A percentile compares a stretch with the other conserved stretches of the same genome.
Conservation (phyloP, 2,329 filamentous ascomycete species). For the Bipolaris gigantea region DNA sequence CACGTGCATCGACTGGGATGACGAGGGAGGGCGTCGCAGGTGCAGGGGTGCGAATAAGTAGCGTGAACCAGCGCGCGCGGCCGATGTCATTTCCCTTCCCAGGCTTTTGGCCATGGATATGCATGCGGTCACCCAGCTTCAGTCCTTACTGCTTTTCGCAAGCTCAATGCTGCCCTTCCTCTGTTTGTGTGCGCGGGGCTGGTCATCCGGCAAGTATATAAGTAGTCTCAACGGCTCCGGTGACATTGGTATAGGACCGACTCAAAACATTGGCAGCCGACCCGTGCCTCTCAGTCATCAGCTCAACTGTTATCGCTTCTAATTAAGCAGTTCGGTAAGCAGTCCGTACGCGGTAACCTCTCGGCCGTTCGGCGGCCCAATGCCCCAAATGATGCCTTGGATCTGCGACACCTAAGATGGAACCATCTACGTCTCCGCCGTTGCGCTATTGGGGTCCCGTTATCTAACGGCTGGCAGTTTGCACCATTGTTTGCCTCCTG, state of each 20-base stretch:
- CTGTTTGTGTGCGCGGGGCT: background rate
- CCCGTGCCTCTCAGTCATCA: conserved; percentile 1
- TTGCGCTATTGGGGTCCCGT: conserved; percentile 8
- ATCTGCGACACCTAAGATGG: background rate
- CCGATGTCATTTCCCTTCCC: conserved; percentile 12
- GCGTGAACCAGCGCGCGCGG: conserved; percentile 7
- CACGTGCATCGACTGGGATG: conserved; percentile 2
- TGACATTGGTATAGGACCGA: background rate
- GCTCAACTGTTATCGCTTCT: conserved; percentile 8
- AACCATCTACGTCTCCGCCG: background rate
- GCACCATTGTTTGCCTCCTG: conserved; percentile 6
- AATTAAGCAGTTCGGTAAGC: conserved; percentile 17
- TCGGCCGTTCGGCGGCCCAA: conserved; percentile 7
- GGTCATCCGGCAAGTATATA: background rate
- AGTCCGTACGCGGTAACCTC: conserved; percentile 7
- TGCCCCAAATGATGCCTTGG: conserved; percentile 1
- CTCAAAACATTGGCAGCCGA: conserved; percentile 2
- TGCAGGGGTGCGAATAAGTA: background rate
- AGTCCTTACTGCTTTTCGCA: conserved; percentile 7
- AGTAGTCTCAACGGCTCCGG: background rate
- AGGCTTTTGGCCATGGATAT: conserved; percentile 3
- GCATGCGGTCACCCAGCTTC: conserved; percentile 2
- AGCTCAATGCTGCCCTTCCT: conserved; percentile 2
- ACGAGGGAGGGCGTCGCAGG: background rate
- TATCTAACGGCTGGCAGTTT: conserved; percentile 19